Evolutionary conservation across 2,329 filamentous ascomycete species (phyloP).

Genomic region (Colletotrichum endophyticum): DNA sequence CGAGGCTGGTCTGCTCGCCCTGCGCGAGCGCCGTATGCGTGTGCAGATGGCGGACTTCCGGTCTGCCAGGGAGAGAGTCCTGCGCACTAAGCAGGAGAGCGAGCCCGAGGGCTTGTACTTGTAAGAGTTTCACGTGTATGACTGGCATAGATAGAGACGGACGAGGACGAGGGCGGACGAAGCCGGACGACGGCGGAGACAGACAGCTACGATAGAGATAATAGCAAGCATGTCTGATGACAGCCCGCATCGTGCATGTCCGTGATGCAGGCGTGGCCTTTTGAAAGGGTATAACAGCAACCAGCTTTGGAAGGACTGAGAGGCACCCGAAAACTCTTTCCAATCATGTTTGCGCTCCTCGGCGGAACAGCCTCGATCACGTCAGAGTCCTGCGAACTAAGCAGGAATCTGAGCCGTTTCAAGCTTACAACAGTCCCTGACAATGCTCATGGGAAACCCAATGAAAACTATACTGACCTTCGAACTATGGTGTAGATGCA

Average conservation of each 20-base stretch:
- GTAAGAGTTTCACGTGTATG: slow-evolving; percentile 56
- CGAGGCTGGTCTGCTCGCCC: slow-evolving; percentile 91
- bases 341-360: too few relatives aligned
- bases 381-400: too few relatives aligned
- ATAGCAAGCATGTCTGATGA: slow-evolving; percentile 6
- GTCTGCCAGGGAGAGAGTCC: slow-evolving; percentile 86
- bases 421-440: too few relatives aligned
- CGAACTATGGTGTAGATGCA: too few relatives aligned
- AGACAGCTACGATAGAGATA: slow-evolving; percentile 16
- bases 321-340: too few relatives aligned
- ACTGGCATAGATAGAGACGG: background rate
- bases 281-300: too few relatives aligned
- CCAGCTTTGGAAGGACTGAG: too few relatives aligned
- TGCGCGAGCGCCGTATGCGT: slow-evolving; percentile 94
- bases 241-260: background rate
- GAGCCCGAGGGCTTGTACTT: slow-evolving; percentile 98
- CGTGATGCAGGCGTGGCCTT: too few relatives aligned
- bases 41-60: slow-evolving; percentile 99
- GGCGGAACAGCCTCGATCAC: too few relatives aligned
- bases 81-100: slow-evolving; percentile 98
- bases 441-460: too few relatives aligned
- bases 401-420: too few relatives aligned
- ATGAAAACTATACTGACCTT: too few relatives aligned
- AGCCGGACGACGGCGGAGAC: background rate
- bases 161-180: background rate